A percentile compares a stretch with the other conserved stretches of the same genome.
phyloP scores from a whole-genome alignment of 2,329 filamentous ascomycete genomes.

The Orbilia blumenaviensis region DNA sequence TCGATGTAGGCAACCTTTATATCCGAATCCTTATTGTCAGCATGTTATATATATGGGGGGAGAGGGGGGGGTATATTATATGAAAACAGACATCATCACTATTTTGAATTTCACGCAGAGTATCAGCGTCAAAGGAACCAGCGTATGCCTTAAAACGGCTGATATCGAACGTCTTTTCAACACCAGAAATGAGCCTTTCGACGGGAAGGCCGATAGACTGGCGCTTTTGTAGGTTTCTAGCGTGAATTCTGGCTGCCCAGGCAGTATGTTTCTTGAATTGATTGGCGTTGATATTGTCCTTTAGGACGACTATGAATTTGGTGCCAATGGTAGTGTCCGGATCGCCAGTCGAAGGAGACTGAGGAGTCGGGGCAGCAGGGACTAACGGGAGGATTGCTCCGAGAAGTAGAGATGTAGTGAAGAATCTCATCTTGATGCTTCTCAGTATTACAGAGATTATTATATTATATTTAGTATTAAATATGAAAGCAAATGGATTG shows the following conservation, averaged over 20 bases:
- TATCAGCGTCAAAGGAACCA: slow-evolving; percentile 63
- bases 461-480: not conserved
- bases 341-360: not conserved
- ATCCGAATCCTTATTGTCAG: not conserved
- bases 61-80: not conserved
- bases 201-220: not conserved
- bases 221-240: slow-evolving; percentile 27
- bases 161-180: slow-evolving; percentile 63
- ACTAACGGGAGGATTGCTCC: slow-evolving; percentile 6
- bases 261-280: slow-evolving; percentile 7
- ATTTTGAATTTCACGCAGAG: slow-evolving; percentile 61
- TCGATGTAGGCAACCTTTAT: slow-evolving; percentile 58
- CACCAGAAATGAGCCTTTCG: slow-evolving; percentile 55
- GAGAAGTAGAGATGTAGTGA: not conserved
- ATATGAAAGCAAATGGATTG: not conserved
- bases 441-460: too few species aligned
- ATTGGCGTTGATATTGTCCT: not conserved
- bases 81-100: slow-evolving; percentile 59
- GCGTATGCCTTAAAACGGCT: slow-evolving; percentile 63
- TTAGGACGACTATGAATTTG: slow-evolving; percentile 35
- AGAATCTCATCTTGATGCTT: slow-evolving; percentile 12
- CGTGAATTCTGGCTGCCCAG: slow-evolving; percentile 18
- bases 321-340: not conserved
- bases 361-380: not conserved
- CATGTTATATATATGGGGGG: not conserved